Evolutionary conservation across 2,329 filamentous ascomycete genomes (phyloP).

Genomic region (Arthrobotrys sinensis): DNA sequence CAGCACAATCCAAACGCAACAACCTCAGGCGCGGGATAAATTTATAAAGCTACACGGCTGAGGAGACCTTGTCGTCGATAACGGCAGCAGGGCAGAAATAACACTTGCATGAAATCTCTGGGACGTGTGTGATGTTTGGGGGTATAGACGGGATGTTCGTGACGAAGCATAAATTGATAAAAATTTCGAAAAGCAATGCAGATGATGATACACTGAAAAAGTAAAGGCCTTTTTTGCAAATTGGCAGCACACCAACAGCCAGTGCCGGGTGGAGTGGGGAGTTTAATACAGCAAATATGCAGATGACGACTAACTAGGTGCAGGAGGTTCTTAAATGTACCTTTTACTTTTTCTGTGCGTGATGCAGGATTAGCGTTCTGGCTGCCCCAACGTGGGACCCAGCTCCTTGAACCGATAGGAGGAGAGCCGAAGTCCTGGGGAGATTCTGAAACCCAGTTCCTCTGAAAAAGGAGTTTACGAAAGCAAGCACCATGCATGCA

Average conservation of each 20-base stretch:
- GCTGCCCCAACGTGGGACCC: constrained; percentile 56
- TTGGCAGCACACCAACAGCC: constrained; percentile 55
- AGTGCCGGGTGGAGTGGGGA: constrained; percentile 58
- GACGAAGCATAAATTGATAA: constrained; percentile 54
- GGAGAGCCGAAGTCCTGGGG: constrained; percentile 61
- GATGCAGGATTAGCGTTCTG: constrained; percentile 59
- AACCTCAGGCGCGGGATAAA: too few species aligned
- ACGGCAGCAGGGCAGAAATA: too few species aligned
- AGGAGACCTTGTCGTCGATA: too few species aligned
- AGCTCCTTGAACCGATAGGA: constrained; percentile 60
- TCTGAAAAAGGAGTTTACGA: too few species aligned
- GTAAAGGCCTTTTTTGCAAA: constrained; percentile 40
- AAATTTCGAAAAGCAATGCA: constrained; percentile 59
- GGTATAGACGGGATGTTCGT: constrained; percentile 51
- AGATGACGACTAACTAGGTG: constrained; percentile 59
- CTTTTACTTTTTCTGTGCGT: constrained; percentile 57
- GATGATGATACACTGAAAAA: constrained; percentile 55
- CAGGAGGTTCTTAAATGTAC: constrained; percentile 60
- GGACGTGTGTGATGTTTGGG: constrained; percentile 38
- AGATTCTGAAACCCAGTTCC: too few species aligned
- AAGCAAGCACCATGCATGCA: too few species aligned
- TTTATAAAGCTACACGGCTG: too few species aligned
- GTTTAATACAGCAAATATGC: constrained; percentile 52
- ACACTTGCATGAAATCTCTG: constrained; percentile 42
- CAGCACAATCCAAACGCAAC: too few species aligned